phyloP scores from a whole-genome alignment of 805 yeast genomes.

The Pichia sporocuriosa region DNA sequence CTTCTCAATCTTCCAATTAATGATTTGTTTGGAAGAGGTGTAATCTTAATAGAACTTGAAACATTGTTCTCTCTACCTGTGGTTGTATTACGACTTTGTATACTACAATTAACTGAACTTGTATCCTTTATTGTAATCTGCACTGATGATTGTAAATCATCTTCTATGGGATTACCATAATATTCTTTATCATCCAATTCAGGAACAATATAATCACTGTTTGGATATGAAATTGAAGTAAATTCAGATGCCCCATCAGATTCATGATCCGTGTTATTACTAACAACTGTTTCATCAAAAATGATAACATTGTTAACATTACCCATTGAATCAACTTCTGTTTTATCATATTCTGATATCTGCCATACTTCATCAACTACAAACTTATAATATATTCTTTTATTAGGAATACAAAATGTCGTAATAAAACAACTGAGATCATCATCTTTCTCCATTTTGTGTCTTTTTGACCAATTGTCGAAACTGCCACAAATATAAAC shows the following conservation, averaged over 20 bases:
- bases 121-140: constrained; percentile 25
- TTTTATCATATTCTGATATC: constrained; percentile 33
- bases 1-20: constrained; percentile 21
- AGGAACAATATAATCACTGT: constrained; percentile 4
- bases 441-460: constrained; percentile 35
- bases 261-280: constrained; percentile 8
- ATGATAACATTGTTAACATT: constrained; percentile 49
- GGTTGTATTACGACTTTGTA: not conserved
- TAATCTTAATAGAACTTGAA: not conserved
- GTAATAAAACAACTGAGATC: constrained; percentile 28
- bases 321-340: constrained; percentile 38
- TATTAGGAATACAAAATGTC: not conserved
- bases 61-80: not conserved
- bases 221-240: constrained; percentile 29
- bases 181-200: constrained; percentile 2
- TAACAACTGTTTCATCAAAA: not conserved
- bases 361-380: constrained; percentile 56
- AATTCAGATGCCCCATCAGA: constrained; percentile 27
- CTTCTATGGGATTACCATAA: constrained; percentile 12
- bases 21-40: constrained; percentile 3
- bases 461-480: constrained; percentile 48
- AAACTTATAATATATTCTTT: constrained; percentile 41
- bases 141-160: constrained; percentile 18
- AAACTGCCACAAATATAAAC: constrained; percentile 58
- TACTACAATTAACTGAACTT: constrained; percentile 13